Base-by-base conservation (phyloP, 106 monocot species). In the Allium sativum region DNA sequence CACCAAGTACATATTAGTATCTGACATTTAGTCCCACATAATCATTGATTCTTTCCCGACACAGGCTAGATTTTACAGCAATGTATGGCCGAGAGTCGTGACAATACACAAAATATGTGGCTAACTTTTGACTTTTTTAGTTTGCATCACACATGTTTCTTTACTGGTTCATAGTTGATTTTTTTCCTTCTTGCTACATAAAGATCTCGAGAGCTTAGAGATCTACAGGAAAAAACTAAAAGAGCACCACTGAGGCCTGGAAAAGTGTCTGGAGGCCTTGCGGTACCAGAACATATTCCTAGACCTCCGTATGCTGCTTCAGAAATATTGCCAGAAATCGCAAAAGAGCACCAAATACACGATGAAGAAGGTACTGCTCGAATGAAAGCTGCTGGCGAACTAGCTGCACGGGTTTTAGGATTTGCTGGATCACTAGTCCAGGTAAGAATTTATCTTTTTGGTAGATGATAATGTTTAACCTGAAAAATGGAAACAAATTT, bases 371-470 rank as follows among this genome's bases (percentile, higher is more conserved):
- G 91, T 5, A 85, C 92, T 74, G 61, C 78, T 82, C 56, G 74
- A 47, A 98, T 98, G 84, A 82, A 56, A 77, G 85, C 98, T 76
- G 84, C 91, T 45, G 84, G 92, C 80, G 78, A 98, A 68, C 85
- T 98, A 68, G 98, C 98, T 61, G 91, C 98, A 13, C 91, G 76
- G 72, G 98, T 85, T 69, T 72, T 98, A 60, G 88, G 92, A 18
- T 79, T 82, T 72, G 98, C 98, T 17, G 88, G 98, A 74, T 82
- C 85, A 59, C 65, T 98, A 41, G 84, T 98, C 76, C 80, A 76
- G 82, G 98, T 98, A 67, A 81, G 67, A 53, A 70, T 17, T 21
- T 12, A 21, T 43, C 40, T 6, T 46, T 21, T 10, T 52, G 8
- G n/a, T 56, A 22, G 31, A 31, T 31, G 31, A 31, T 50, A n/a